phyloP scores from a whole-genome alignment of 306 rosid species.

The Rosa chinensis region DNA sequence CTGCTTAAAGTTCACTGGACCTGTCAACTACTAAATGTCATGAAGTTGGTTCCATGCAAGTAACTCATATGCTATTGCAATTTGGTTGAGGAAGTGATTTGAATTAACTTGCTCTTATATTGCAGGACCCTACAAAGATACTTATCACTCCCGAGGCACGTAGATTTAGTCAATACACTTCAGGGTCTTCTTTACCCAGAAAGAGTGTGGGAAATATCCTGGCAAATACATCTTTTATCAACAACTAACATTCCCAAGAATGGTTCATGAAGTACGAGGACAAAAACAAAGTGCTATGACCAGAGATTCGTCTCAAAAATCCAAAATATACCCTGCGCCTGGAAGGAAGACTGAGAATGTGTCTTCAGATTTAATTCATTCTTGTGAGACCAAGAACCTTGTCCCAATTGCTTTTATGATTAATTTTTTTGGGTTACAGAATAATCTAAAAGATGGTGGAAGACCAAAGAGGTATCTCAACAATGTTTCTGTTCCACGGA shows the following conservation, averaged over 20 bases:
- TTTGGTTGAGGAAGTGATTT: not conserved
- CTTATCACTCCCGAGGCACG: not conserved
- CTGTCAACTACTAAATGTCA: not conserved
- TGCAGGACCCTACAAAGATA: too few relatives aligned
- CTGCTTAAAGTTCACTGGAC: not conserved
- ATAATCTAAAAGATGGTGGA: too few relatives aligned
- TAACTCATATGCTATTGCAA: not conserved
- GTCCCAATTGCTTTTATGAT: too few relatives aligned
- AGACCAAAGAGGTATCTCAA: too few relatives aligned
- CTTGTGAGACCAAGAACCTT: too few relatives aligned
- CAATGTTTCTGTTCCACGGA: too few relatives aligned
- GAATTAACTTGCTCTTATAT: not conserved
- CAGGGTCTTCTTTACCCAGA: not conserved
- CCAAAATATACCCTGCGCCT: not conserved
- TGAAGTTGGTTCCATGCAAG: not conserved
- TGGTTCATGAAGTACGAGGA: not conserved
- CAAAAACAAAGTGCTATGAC: not conserved
- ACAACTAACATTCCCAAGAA: not conserved
- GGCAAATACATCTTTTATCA: not conserved
- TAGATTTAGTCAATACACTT: not conserved
- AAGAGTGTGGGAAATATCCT: not conserved
- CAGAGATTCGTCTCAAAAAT: not conserved
- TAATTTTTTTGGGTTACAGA: too few relatives aligned
- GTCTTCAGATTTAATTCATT: not conserved
- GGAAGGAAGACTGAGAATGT: not conserved